Conservation (phyloP, 2,329 filamentous ascomycete genomes). For the Delphinella strobiligena region DNA sequence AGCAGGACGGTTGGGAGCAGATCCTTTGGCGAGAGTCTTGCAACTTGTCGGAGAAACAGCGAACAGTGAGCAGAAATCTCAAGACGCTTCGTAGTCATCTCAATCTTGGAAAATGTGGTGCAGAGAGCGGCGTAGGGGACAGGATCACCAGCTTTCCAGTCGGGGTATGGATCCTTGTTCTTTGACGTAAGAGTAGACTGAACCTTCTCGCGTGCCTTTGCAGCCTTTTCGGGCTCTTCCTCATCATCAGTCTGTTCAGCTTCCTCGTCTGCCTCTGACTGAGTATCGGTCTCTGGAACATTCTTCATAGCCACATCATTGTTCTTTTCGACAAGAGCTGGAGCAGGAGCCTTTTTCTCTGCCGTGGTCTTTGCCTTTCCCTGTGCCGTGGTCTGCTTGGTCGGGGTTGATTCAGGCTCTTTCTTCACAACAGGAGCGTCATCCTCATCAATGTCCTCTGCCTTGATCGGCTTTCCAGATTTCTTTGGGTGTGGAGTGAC, state of each 20-base stretch:
- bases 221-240: constrained; percentile 57
- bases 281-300: constrained; percentile 10
- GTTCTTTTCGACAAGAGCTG: constrained; percentile 11
- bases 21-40: constrained; percentile 78
- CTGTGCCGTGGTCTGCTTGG: constrained; percentile 1
- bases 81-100: constrained; percentile 86
- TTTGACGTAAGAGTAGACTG: constrained; percentile 58
- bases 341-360: constrained; percentile 1
- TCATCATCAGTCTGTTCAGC: constrained; percentile 41
- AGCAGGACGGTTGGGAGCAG: constrained; percentile 78
- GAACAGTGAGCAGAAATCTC: constrained; percentile 83
- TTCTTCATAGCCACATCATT: constrained; percentile 12
- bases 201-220: constrained; percentile 67
- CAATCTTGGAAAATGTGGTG: constrained; percentile 85
- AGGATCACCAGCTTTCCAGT: constrained; percentile 81
- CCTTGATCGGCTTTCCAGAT: constrained; percentile 14
- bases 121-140: constrained; percentile 93
- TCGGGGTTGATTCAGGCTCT: background rate
- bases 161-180: constrained; percentile 74
- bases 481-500: constrained; percentile 4
- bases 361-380: constrained; percentile 2
- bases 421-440: constrained; percentile 11
- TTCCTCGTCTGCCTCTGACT: constrained; percentile 27
- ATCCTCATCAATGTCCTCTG: constrained; percentile 14
- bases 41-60: constrained; percentile 84